Conservation (phyloP, 768 basidiomycete species). For the Tylopilus plumbeoviolaceoides region DNA sequence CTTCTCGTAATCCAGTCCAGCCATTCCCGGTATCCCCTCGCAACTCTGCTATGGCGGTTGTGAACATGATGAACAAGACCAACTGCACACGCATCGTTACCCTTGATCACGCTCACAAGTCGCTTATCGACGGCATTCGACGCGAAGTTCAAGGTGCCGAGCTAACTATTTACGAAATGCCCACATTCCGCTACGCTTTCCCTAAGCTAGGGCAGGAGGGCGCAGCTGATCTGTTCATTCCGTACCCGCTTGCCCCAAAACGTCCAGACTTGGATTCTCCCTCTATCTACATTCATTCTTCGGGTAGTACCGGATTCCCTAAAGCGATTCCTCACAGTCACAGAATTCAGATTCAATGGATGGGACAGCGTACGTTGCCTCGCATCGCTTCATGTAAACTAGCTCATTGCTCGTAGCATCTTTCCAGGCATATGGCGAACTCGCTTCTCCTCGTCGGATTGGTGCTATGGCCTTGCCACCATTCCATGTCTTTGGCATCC, state of each 20-base stretch:
- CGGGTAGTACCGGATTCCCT: conserved; percentile 49
- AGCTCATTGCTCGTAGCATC: conserved; percentile 4
- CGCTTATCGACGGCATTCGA: conserved; percentile 10
- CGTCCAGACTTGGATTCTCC: conserved; percentile 31
- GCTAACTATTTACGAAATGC: conserved; percentile 17
- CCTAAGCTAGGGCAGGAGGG: conserved; percentile 38
- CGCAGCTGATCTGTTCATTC: conserved; percentile 12
- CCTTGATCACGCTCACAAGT: conserved; percentile 14
- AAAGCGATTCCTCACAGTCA: conserved; percentile 41
- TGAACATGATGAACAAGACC: conserved; percentile 21
- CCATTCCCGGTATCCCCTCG: conserved; percentile 37
- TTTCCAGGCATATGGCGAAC: background rate
- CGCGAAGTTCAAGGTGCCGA: background rate
- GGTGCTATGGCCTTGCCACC: conserved; percentile 26
- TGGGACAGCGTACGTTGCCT: conserved; percentile 29
- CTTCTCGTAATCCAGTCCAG: conserved; percentile 19
- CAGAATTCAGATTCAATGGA: conserved; percentile 33
- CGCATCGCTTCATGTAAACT: background rate
- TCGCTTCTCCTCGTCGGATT: conserved; percentile 16
- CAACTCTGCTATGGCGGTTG: conserved; percentile 41
- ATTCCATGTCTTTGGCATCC: conserved; percentile 25
- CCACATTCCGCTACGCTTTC: conserved; percentile 29
- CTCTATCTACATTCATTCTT: conserved; percentile 46
- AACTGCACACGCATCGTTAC: conserved; percentile 20
- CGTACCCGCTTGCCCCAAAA: conserved; percentile 10